Base-by-base conservation (phyloP, 495 filamentous ascomycete genomes). In the Talaromyces trachyspermus region DNA sequence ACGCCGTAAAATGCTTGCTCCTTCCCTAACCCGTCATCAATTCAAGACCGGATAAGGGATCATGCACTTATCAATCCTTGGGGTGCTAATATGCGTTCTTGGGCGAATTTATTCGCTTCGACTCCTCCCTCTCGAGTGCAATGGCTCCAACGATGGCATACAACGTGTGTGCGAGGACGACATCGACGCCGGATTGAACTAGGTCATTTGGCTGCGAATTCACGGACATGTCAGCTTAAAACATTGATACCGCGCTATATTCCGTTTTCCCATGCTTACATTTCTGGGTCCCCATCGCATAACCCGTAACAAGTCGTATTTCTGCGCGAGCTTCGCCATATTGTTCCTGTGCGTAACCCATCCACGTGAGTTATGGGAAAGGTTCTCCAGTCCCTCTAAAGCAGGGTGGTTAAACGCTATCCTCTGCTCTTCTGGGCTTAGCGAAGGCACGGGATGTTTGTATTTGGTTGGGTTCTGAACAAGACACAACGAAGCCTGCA, bases 111-210 rank as follows among this genome's bases (percentile, higher is more conserved):
- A 47, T 81, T 83, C 40, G 94, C 91, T 46, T 83, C 71, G 39
- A 83, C 78, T 39, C 86, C 87, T 22, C 92, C 92, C 84, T 82
- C 63, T 95, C 86, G 49, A 97, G 65, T 8, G 89, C 80, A 48
- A 97, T 64, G 19, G 94, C 92, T 19, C 92, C 92, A 29, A 97
- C 62, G 19, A 99, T 81, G 12, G 89, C 87, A 58, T 85, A 92
- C 45, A 96, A 55, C 17, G 86, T 77, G 43, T 86, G 79, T n/a
- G 80, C 71, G 39, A 89, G 68, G 29, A 97, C 79, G 10, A 79
- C 59, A 3, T 84, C 74, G 24, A 86, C 56, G 14, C 92, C 92
- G 8, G 89, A 95, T 19, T 54, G 64, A 19, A 71, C 54, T 27
- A 95, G 70, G 56, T 95, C 83, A 37, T 80, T 64, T 30, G 78